Conservation (phyloP, 352 stramenopile species). For the Salisapilia sapeloensis region DNA sequence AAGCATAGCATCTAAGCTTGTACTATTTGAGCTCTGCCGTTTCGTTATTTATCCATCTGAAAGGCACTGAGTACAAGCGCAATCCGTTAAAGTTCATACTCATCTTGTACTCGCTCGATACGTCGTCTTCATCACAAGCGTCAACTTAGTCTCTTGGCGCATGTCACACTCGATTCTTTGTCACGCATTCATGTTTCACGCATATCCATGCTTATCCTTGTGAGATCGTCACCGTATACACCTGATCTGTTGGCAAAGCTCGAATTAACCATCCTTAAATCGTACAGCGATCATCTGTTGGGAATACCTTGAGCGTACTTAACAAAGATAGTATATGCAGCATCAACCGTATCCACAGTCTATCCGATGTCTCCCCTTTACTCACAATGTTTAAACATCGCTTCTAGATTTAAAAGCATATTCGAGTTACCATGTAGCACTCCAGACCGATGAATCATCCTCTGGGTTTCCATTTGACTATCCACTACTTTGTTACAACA, state of each 20-base stretch:
- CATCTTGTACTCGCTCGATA: slow-evolving; percentile 46
- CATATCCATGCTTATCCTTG: too few species aligned
- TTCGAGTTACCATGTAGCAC: slow-evolving; percentile 43
- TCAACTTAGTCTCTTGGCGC: too few species aligned
- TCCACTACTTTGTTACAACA: slow-evolving; percentile 20
- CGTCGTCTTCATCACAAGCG: slow-evolving; percentile 52
- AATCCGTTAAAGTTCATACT: slow-evolving; percentile 59
- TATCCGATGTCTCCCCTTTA: slow-evolving; percentile 12
- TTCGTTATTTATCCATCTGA: slow-evolving; percentile 21
- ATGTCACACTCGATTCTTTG: slow-evolving; percentile 9
- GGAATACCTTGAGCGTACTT: slow-evolving; percentile 39
- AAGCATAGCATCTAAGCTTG: slow-evolving; percentile 65
- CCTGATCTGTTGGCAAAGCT: too few species aligned
- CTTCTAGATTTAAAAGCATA: slow-evolving; percentile 68
- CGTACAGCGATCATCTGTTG: slow-evolving; percentile 44
- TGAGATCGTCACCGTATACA: too few species aligned
- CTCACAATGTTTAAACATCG: slow-evolving; percentile 61
- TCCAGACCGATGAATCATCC: slow-evolving; percentile 41
- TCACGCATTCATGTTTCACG: neutral
- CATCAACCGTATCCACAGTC: slow-evolving; percentile 65
- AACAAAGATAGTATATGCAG: slow-evolving; percentile 48
- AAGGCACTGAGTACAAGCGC: slow-evolving; percentile 33
- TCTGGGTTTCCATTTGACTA: slow-evolving; percentile 38
- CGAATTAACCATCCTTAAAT: slow-evolving; percentile 39
- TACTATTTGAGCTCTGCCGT: slow-evolving; percentile 46